These are phyloP conservation scores for Colletotrichum kahawae DNA, from an alignment of 2,329 filamentous ascomycete genomes.

Conservation along the genomic window DNA sequence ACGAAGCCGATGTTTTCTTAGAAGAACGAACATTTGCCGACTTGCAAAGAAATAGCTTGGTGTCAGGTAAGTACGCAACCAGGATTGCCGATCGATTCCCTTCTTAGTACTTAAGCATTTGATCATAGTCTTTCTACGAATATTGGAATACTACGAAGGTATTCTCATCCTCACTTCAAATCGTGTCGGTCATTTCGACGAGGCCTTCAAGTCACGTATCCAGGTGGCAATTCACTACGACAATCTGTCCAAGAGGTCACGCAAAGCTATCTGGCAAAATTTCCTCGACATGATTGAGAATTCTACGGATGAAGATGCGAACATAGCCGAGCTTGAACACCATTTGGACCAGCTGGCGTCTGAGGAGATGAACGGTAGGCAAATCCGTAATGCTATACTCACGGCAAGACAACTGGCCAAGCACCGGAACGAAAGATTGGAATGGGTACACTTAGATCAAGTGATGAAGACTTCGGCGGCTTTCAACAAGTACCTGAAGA, in stretches of 20 bases:
- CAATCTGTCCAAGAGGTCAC: rapidly evolving
- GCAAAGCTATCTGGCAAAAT: not conserved
- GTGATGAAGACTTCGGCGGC: not conserved
- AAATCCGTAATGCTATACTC: rapidly evolving
- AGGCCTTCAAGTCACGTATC: not conserved
- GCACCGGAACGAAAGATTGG: rapidly evolving
- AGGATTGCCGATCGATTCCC: no score
- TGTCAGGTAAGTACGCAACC: no score
- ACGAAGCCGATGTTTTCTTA: not conserved
- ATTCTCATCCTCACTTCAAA: rapidly evolving
- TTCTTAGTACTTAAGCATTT: no score
- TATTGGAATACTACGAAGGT: rapidly evolving
- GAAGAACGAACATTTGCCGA: not conserved
- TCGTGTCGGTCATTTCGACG: not conserved
- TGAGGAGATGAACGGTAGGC: not conserved
- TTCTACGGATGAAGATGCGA: rapidly evolving
- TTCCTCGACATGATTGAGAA: rapidly evolving
- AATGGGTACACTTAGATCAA: not conserved
- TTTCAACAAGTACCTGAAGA: not conserved
- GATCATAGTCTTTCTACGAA: not conserved
- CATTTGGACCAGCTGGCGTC: not conserved
- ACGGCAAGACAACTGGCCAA: not conserved
- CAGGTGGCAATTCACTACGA: not conserved
- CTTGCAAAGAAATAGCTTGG: not conserved
- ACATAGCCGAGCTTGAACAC: rapidly evolving